These are phyloP conservation scores for Kodamaea lidongshanica DNA, from an alignment of 805 yeast species.

Conservation along the genomic window DNA sequence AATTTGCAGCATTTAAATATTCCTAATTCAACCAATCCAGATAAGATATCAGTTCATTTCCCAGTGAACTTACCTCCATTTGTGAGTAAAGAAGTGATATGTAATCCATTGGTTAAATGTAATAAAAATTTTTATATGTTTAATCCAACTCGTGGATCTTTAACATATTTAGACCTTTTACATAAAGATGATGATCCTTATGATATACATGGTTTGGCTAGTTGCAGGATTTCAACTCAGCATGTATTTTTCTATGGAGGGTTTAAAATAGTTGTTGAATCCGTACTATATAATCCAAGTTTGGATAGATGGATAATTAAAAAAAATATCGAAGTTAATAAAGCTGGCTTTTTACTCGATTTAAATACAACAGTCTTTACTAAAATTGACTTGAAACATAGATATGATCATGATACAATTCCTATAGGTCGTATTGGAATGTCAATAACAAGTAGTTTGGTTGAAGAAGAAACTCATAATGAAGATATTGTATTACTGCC, in stretches of 20 bases:
- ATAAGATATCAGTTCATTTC: constrained; percentile 30
- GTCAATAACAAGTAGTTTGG: constrained; percentile 23
- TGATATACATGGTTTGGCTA: constrained; percentile 43
- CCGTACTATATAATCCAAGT: constrained; percentile 18
- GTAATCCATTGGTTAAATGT: constrained; percentile 40
- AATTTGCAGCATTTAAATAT: constrained; percentile 25
- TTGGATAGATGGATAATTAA: constrained; percentile 33
- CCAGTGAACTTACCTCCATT: constrained; percentile 36
- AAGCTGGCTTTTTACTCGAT: constrained; percentile 57
- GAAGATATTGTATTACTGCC: no score
- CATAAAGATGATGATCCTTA: constrained; percentile 43
- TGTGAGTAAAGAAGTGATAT: constrained; percentile 29
- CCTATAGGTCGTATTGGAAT: constrained; percentile 29
- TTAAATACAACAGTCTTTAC: constrained; percentile 42
- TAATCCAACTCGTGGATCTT: constrained; percentile 28
- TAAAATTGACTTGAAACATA: constrained; percentile 28
- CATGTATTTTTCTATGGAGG: constrained; percentile 70
- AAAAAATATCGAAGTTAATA: constrained; percentile 43
- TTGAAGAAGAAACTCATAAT: no score
- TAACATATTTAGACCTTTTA: constrained; percentile 22
- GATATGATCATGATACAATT: constrained; percentile 12
- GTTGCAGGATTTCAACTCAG: constrained; percentile 46
- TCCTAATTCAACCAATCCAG: constrained; percentile 24
- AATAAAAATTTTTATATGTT: constrained; percentile 22
- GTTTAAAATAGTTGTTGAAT: constrained; percentile 33